Evolutionary conservation across 371 early-diverging fungal species (phyloP).

Genomic region (Smittium culicis): DNA sequence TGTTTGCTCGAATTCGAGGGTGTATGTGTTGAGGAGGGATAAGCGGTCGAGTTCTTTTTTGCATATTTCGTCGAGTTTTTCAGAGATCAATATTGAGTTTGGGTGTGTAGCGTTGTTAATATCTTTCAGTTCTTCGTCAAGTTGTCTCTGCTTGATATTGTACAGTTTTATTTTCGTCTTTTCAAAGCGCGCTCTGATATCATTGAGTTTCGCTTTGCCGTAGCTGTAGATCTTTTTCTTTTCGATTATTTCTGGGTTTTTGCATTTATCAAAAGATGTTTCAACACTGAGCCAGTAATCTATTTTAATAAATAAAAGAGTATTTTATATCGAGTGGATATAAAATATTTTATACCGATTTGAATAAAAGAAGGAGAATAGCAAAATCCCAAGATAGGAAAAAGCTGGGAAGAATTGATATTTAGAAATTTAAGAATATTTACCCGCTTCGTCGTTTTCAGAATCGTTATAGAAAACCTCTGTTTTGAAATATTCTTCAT

Average conservation of each 20-base stretch:
- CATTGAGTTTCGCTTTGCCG: constrained; percentile 5
- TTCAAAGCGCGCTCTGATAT: constrained; percentile 3
- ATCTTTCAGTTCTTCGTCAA: background rate
- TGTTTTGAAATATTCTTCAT: constrained; percentile 7
- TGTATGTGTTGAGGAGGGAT: background rate
- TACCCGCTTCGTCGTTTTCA: constrained; percentile 4
- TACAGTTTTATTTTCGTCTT: background rate
- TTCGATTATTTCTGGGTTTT: constrained; percentile 7
- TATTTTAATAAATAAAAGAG: background rate
- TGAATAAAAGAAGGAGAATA: background rate
- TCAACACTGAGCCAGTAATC: constrained; percentile 5
- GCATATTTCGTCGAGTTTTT: background rate
- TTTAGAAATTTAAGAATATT: no score
- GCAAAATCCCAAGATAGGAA: no score
- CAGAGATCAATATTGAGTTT: background rate
- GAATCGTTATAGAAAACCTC: constrained; percentile 11
- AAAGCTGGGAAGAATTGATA: no score
- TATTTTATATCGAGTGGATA: background rate
- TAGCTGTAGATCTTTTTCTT: constrained; percentile 8
- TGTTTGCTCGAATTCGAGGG: background rate
- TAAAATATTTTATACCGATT: background rate
- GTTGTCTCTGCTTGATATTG: constrained; percentile 7
- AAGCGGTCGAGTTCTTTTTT: background rate
- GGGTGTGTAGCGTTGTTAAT: background rate
- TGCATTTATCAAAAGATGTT: background rate